Percentiles rank a stretch among this genome's conserved stretches.
Evolutionary conservation across 495 filamentous ascomycete genomes (phyloP).

Genomic region (Cudoniella acicularis): DNA sequence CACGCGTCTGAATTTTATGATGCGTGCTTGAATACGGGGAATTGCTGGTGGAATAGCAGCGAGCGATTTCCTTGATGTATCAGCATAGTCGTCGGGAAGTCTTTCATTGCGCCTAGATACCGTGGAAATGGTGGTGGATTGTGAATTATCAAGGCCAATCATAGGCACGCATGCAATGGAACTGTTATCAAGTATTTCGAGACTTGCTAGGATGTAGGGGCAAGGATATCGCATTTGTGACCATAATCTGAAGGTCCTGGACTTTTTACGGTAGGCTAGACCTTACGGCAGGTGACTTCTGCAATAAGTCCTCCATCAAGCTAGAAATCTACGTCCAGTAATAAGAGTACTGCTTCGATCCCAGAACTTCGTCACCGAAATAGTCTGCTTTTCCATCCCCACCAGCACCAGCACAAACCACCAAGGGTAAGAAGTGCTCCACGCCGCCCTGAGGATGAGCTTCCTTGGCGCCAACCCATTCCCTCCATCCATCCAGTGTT

Average conservation of each 20-base stretch:
- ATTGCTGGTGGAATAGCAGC: not conserved
- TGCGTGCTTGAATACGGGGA: not conserved
- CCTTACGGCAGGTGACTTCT: too few species aligned
- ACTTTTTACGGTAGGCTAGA: too few species aligned
- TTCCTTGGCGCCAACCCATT: conserved; percentile 63
- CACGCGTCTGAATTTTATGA: not conserved
- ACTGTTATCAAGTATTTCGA: not conserved
- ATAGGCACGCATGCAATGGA: not conserved
- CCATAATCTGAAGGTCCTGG: too few species aligned
- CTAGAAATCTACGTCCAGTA: conserved; percentile 29
- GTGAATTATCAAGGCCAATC: not conserved
- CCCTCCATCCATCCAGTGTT: conserved; percentile 57
- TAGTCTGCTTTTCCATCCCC: conserved; percentile 54
- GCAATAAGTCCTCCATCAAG: not conserved
- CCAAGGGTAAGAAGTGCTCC: conserved; percentile 77
- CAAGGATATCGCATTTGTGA: too few species aligned
- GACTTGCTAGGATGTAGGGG: too few species aligned
- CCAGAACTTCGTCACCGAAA: conserved; percentile 33
- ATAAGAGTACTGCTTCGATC: conserved; percentile 34
- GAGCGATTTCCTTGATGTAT: not conserved
- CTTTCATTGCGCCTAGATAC: not conserved
- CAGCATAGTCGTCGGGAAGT: not conserved
- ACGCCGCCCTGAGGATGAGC: conserved; percentile 66
- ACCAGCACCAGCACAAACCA: conserved; percentile 70
- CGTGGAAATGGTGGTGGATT: not conserved